phyloP scores from a whole-genome alignment of 1,284 basidiomycete species.

The Xerocomus amazonicus region DNA sequence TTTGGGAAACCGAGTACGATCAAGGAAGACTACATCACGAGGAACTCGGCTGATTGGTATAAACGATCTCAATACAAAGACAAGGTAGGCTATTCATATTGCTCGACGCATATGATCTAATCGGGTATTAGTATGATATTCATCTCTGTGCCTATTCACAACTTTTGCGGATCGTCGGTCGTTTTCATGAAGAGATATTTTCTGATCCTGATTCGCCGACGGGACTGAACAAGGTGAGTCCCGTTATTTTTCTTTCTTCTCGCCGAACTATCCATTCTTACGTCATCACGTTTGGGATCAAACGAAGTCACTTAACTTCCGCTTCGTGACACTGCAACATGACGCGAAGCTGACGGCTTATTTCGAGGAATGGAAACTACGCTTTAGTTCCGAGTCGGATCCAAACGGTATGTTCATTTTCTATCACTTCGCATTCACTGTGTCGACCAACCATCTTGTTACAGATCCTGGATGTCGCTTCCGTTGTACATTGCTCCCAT shows the following conservation, averaged over 20 bases:
- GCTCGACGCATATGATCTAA: constrained; percentile 2
- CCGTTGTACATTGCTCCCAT: constrained; percentile 68
- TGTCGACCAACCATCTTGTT: not conserved
- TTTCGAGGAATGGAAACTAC: constrained; percentile 59
- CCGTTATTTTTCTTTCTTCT: not conserved
- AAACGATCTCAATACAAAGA: constrained; percentile 60
- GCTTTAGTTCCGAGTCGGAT: constrained; percentile 56
- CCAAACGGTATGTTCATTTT: constrained; percentile 39
- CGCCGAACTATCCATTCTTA: not conserved
- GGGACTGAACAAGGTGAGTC: constrained; percentile 63
- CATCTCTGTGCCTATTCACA: constrained; percentile 72
- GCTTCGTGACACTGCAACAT: constrained; percentile 55
- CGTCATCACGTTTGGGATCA: not conserved
- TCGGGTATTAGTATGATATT: constrained; percentile 54
- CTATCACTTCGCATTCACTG: not conserved
- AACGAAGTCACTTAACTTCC: constrained; percentile 60
- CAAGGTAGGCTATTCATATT: constrained; percentile 38
- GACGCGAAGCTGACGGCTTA: constrained; percentile 56
- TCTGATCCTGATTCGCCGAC: constrained; percentile 66
- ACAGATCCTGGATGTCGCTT: constrained; percentile 59
- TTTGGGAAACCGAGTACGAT: constrained; percentile 86
- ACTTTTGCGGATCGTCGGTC: constrained; percentile 64
- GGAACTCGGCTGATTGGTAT: constrained; percentile 76
- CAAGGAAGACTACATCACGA: constrained; percentile 78
- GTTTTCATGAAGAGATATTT: constrained; percentile 74